A percentile compares a stretch with the other conserved stretches of the same genome.
Evolutionary conservation across 2,329 filamentous ascomycete genomes (phyloP).

Genomic region (Tolypocladium sp.): DNA sequence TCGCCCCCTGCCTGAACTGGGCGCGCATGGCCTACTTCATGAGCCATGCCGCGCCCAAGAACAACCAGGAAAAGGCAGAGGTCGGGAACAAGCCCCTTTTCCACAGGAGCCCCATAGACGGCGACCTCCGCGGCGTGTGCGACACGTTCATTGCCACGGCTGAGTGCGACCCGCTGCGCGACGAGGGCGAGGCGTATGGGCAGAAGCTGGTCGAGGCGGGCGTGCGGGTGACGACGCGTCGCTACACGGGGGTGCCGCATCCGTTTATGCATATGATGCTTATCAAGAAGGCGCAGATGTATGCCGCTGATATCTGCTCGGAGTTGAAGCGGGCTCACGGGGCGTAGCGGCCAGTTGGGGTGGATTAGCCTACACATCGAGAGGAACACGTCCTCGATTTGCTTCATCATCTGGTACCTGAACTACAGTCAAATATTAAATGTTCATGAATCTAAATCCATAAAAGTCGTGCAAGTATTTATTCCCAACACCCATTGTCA

Average conservation of each 20-base stretch:
- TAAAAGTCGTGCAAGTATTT: not conserved
- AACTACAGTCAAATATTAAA: no score
- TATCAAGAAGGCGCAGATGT: conserved; percentile 4
- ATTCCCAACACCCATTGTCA: not conserved
- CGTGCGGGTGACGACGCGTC: not conserved
- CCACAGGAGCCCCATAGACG: conserved; percentile 1
- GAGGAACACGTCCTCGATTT: not conserved
- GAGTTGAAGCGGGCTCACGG: not conserved
- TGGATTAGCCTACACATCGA: not conserved
- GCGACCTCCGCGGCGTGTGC: conserved; percentile 2
- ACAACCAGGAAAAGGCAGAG: not conserved
- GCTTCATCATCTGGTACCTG: not conserved
- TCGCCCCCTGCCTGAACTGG: conserved; percentile 4
- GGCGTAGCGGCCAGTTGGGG: not conserved
- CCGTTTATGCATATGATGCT: conserved; percentile 2
- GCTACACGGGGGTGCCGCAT: conserved; percentile 4
- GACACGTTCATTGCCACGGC: conserved; percentile 3
- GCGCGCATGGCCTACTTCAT: conserved; percentile 3
- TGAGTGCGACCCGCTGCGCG: conserved; percentile 3
- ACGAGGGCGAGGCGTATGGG: conserved; percentile 5
- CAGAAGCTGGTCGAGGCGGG: conserved; percentile 1
- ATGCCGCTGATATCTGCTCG: conserved; percentile 1
- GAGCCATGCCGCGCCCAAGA: not conserved
- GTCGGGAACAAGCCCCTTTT: not conserved
- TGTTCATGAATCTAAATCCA: not conserved